Base-by-base conservation (phyloP, 2,329 filamentous ascomycete genomes). In the Aspergillus brasiliensis region DNA sequence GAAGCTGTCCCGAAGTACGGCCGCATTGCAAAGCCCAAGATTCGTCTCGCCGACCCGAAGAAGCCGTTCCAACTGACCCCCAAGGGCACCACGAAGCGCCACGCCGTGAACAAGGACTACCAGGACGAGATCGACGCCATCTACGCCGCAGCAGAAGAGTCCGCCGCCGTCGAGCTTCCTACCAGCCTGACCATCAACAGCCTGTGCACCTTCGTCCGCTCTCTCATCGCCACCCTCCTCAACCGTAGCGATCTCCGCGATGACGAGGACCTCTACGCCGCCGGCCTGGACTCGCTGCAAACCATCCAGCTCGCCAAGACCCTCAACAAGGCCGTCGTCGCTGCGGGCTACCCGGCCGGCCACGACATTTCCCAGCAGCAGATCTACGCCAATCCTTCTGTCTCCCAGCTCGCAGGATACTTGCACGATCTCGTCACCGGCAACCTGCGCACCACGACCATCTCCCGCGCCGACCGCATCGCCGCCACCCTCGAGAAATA, bases 61-160 rank as follows among this genome's bases (percentile, higher is more conserved):
- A 80, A 81, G 66, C 78, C 79, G 0, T 81, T 84, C 51, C 64
- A 75, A 3, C 74, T 71, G 15, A 81, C 82, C 0, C 75, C 78
- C 13, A 83, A 84, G 65, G 78, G 79, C 0, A 81, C 75, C 0
- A 73, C 81, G 3, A 78, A 80, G 66, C 75, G 80, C 3, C 71
- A 70, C 0, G 71, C 73, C 0, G 80, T 81, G 1, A 57, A 77
- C 7, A 61, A 67, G 2, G 67, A 78, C 1, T 84, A 82, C 51
- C 67, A 67, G 2, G 64, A 75, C 1, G 81, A 83, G 58, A 83
- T 84, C 42, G 77, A 83, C 4, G 71, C 73, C 0, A 70, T 84
- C 4, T 84, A 84, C n/a, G 25, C 37, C 5, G 46, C 51, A 8
- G 61, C 11, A 21, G 65, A 11, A 23, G 51, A 38, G 3, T n/a